These are phyloP conservation scores for Monosporascus sp. DNA, from an alignment of 2,329 filamentous ascomycete genomes.

Conservation along the genomic window DNA sequence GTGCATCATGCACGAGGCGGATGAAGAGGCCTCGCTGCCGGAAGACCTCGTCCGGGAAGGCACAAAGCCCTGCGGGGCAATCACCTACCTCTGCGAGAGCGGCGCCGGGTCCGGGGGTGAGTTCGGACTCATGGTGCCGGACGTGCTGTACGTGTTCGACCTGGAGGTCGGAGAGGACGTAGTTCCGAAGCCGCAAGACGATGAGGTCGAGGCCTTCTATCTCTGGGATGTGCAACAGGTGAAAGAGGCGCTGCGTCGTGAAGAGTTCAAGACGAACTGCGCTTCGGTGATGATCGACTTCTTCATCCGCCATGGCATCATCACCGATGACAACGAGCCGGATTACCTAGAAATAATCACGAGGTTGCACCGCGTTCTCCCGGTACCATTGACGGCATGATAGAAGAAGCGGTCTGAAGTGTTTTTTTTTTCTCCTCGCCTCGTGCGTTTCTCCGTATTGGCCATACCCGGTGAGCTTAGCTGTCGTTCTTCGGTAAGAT, in stretches of 20 bases:
- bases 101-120: conserved; percentile 60
- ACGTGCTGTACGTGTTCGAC: conserved; percentile 68
- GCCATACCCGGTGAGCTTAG: too few species aligned
- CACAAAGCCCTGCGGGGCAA: conserved; percentile 50
- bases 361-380: conserved; percentile 23
- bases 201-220: conserved; percentile 52
- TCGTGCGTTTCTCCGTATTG: too few species aligned
- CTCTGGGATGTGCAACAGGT: conserved; percentile 50
- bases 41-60: conserved; percentile 50
- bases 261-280: conserved; percentile 70
- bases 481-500: too few species aligned
- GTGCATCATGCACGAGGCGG: conserved; percentile 61
- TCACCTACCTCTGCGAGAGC: conserved; percentile 64
- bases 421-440: neutral
- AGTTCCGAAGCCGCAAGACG: conserved; percentile 56
- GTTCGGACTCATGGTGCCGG: conserved; percentile 56
- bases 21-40: conserved; percentile 65
- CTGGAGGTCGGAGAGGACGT: conserved; percentile 51
- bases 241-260: conserved; percentile 49
- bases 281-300: conserved; percentile 65
- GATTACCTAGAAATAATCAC: conserved; percentile 58
- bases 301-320: conserved; percentile 62
- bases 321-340: conserved; percentile 60
- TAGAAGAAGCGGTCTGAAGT: neutral
- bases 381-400: conserved; percentile 6